Evolutionary conservation across 306 rosid genomes (phyloP), one percentile per base, ranked within the genome.

Genomic region (Lathyrus tuberosus): DNA sequence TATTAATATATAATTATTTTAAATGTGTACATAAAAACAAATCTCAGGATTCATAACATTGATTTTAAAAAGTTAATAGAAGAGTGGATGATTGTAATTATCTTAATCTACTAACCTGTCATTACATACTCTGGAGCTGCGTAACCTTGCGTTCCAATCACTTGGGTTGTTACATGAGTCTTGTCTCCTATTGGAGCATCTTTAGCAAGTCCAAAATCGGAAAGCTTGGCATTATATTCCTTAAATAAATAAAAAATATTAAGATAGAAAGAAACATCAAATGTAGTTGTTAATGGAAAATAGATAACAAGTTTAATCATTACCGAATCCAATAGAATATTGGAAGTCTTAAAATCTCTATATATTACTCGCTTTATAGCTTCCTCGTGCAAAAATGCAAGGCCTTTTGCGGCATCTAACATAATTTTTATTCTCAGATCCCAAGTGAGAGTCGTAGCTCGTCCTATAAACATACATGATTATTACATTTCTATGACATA

Each of bases 301-400:
- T 49, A 28, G 0, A 15, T 20, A 20, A 20, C 1, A 9, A 2
- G 40, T n/a, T 28, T n/a, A 22, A 33, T 42, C 17, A 10, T 47
- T 67, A 85, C 96, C 79, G 15, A 48, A 74, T 90, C 95, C 69
- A 88, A 64, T 5, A 90, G 37, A 44, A 88, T 62, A 46, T 84
- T 90, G 3, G 91, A 84, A 31, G 96, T 77, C 63, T 90, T 90
- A 40, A 88, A 88, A 66, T 88, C 95, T 52, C 91, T 76, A 62
- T 72, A 90, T 8, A 86, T 88, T 4, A 88, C 72, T 16, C 82
- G 85, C 62, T 62, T 88, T 13, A 75, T 69, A 52, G 84, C 73
- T 62, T 90, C 87, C 49, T 87, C 88, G 24, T 90, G 95, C 43
- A 90, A 76, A 79, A 75, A 90, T 10, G 91, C 86, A 58, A 90